A percentile compares a stretch with the other conserved stretches of the same genome.
phyloP scores from a whole-genome alignment of 176 grass and related monocot genomes.

The Musa itinerans region DNA sequence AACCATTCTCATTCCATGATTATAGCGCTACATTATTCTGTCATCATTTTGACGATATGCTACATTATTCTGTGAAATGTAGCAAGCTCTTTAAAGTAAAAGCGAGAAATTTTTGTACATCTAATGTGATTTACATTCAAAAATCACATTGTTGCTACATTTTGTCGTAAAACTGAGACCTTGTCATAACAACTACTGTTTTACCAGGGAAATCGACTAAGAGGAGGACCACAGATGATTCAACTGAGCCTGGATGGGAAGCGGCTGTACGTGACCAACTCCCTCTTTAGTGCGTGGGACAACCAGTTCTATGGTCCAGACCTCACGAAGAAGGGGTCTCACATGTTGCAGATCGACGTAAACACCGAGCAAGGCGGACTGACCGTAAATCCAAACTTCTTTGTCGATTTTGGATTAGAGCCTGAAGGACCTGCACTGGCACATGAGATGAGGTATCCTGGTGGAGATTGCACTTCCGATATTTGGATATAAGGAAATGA shows the following conservation, averaged over 20 bases:
- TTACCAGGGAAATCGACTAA: constrained; percentile 58
- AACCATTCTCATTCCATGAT: constrained; percentile 1
- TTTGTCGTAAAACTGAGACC: neutral
- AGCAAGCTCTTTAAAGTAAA: no score
- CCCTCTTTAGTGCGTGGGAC: constrained; percentile 88
- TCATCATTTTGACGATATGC: no score
- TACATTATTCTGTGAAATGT: no score
- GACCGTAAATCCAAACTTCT: constrained; percentile 68
- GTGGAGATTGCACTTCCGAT: constrained; percentile 92
- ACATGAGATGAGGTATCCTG: constrained; percentile 98
- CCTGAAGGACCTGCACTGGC: constrained; percentile 72
- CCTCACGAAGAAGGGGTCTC: constrained; percentile 74
- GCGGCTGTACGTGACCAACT: constrained; percentile 82
- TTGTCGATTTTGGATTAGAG: constrained; percentile 70
- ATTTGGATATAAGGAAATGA: constrained; percentile 63
- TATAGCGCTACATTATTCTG: no score
- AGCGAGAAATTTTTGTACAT: no score
- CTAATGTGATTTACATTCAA: no score
- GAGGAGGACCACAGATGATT: constrained; percentile 95
- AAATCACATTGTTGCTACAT: neutral
- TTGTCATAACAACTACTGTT: neutral
- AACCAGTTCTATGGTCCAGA: constrained; percentile 66
- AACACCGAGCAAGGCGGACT: constrained; percentile 65
- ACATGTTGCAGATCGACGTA: constrained; percentile 85
- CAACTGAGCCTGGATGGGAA: constrained; percentile 85